Base-by-base conservation (phyloP, 805 yeast species). In the Pichia sporocuriosa region DNA sequence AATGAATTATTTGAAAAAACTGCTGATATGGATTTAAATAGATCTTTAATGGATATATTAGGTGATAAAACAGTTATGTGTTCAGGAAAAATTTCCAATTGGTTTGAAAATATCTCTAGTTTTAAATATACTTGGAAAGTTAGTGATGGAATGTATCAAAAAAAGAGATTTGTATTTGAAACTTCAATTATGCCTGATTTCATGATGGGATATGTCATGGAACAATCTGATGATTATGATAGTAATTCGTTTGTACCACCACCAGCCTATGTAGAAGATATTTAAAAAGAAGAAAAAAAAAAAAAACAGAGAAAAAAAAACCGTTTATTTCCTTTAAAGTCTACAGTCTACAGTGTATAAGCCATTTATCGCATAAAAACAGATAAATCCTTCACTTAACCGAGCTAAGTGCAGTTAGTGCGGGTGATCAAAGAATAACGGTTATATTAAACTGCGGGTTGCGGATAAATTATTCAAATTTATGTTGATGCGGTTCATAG, bases 21-120 rank as follows among this genome's bases (percentile, higher is more conserved):
- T 6, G 33, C 44, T 8, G 32, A 36, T 41, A 17, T 24, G 3
- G 35, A 40, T 17, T 16, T 40, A 6, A 40, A 35, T 13, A 32
- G 32, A 19, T 36, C 37, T 7, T 19, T 41, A 8, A 22, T 27
- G 21, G 34, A 41, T 5, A 4, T 41, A 8, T 4, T 41, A 6
- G 37, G 27, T 2, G 13, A 23, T 2, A 11, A 16, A 4, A 24
- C 44, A 6, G 23, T 41, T 3, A 32, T 41, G 25, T 26, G 34
- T 22, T 25, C 32, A 4, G 44, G 44, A 7, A 17, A 7, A 10
- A 16, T 41, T 4, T 31, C 35, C 4, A 30, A 25, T 26, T 41
- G 40, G 40, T 36, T 41, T 19, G 34, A 26, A 4, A 36, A 37
- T 29, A 11, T 15, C 7, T 25, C 15, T 11, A 19, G 7, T 5